A percentile compares a stretch with the other conserved stretches of the same genome.
Evolutionary conservation across 306 rosid genomes (phyloP).

Genomic region (Casuarina equisetifolia): DNA sequence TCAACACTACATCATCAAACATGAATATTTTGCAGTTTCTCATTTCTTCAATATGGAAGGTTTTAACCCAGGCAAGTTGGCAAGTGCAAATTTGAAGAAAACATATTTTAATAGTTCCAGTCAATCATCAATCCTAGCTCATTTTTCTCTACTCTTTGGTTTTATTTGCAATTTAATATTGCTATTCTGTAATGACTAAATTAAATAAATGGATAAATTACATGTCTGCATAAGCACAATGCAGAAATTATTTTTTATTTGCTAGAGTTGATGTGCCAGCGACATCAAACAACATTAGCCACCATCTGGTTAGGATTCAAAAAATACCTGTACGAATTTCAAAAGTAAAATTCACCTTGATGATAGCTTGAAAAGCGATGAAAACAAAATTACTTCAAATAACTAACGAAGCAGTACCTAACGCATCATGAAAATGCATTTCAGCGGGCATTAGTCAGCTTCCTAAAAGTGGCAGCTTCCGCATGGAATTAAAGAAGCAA

Average conservation of each 20-base stretch:
- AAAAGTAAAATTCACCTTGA: neutral
- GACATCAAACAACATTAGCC: neutral
- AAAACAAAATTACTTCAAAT: neutral
- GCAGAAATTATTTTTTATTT: too few relatives aligned
- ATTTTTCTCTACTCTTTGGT: neutral
- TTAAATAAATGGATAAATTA: too few relatives aligned
- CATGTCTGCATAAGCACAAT: too few relatives aligned
- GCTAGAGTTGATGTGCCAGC: too few relatives aligned
- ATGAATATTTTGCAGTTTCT: neutral
- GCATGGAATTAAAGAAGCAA: neutral
- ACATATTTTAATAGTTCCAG: neutral
- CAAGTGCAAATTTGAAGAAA: neutral
- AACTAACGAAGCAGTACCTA: neutral
- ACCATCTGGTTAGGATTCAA: neutral
- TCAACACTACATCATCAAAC: slow-evolving; percentile 1
- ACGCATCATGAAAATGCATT: neutral
- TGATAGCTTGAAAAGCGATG: neutral
- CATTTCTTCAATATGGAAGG: neutral
- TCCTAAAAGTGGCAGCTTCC: neutral
- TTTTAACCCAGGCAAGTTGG: neutral
- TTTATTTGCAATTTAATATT: neutral
- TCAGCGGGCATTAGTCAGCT: neutral
- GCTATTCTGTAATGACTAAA: neutral
- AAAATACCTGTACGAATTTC: neutral
- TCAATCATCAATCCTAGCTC: neutral